phyloP scores from a whole-genome alignment of 441 rosid species.

The Syzygium syzygioides region DNA sequence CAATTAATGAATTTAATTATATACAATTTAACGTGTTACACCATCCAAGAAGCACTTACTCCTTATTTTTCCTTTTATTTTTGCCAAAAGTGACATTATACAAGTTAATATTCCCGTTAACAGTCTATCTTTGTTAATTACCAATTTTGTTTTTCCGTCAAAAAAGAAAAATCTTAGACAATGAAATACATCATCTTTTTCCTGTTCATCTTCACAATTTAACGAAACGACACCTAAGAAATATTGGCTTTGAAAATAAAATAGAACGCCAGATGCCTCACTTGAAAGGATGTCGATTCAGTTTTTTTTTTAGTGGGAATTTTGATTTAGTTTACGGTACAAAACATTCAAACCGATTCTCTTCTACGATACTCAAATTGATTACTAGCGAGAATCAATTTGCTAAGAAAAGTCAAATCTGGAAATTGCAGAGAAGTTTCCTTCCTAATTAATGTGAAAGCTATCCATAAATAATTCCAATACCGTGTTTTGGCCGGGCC shows the following conservation, averaged over 20 bases:
- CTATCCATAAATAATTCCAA: neutral
- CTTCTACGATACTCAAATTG: too few species aligned
- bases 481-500: neutral
- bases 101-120: too few species aligned
- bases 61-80: neutral
- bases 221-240: accelerated
- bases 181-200: too few species aligned
- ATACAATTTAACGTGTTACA: neutral
- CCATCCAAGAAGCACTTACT: neutral
- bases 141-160: neutral
- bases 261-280: neutral
- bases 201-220: neutral
- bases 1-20: too few species aligned
- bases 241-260: neutral
- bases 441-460: neutral
- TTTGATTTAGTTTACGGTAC: neutral
- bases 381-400: too few species aligned
- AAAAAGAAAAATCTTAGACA: neutral
- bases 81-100: too few species aligned
- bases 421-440: neutral
- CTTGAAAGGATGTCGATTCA: too few species aligned
- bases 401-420: neutral
- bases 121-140: too few species aligned
- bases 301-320: too few species aligned
- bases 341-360: too few species aligned